A percentile compares a stretch with the other conserved stretches of the same genome.
These are phyloP conservation scores for Tribonema minus DNA, from an alignment of 108 stramenopile species.

Conservation along the genomic window DNA sequence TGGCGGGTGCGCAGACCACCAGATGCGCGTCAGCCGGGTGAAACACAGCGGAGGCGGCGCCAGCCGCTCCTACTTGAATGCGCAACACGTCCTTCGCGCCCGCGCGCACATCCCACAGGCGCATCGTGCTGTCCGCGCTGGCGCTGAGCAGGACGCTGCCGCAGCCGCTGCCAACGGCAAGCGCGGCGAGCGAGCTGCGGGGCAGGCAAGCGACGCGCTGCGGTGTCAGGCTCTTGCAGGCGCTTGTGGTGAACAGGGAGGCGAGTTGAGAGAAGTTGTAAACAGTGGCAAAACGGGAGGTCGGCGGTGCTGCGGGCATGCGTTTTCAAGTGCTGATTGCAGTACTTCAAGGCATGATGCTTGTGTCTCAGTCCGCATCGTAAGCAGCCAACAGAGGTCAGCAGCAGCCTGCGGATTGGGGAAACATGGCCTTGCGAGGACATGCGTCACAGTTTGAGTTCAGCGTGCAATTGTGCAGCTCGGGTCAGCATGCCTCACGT, in stretches of 20 bases:
- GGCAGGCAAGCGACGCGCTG: background rate
- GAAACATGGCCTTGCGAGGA: too few relatives aligned
- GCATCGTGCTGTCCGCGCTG: background rate
- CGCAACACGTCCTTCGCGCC: too few relatives aligned
- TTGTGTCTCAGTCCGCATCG: too few relatives aligned
- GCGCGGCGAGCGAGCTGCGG: background rate
- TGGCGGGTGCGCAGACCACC: background rate
- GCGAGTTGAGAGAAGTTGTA: background rate
- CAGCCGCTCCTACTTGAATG: background rate
- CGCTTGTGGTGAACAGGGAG: background rate
- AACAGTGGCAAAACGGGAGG: background rate
- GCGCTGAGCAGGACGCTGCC: background rate
- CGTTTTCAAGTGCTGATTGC: too few relatives aligned
- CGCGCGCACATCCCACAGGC: background rate
- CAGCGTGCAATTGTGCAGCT: too few relatives aligned
- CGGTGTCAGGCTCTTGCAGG: background rate
- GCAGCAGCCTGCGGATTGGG: too few relatives aligned
- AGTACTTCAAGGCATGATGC: too few relatives aligned
- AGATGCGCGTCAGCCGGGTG: background rate
- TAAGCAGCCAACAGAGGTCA: too few relatives aligned
- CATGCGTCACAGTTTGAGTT: too few relatives aligned
- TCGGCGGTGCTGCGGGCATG: background rate
- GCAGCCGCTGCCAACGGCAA: background rate
- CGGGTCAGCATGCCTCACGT: too few relatives aligned
- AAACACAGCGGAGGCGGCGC: background rate